phyloP scores from a whole-genome alignment of 805 yeast genomes.

The Schwanniomyces yamadae region DNA sequence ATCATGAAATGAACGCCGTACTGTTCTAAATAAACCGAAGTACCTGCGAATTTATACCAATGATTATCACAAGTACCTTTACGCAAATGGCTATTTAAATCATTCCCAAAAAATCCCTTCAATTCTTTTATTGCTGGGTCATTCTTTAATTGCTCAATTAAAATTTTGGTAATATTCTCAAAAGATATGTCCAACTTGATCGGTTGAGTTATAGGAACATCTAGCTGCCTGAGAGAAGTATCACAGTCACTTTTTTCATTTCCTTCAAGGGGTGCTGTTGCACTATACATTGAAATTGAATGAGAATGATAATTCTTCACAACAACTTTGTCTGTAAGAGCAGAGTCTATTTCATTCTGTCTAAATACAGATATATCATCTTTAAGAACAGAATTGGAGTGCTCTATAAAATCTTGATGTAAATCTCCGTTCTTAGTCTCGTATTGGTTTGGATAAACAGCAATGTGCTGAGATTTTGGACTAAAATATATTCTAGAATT shows the following conservation, averaged over 20 bases:
- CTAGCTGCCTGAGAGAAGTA: background rate
- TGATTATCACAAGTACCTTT: constrained; percentile 12
- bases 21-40: constrained; percentile 32
- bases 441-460: too few relatives aligned
- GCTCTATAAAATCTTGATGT: too few relatives aligned
- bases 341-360: background rate
- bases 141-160: constrained; percentile 7
- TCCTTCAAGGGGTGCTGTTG: background rate
- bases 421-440: too few relatives aligned
- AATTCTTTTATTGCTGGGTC: constrained; percentile 10
- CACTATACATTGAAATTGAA: constrained; percentile 3
- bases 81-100: constrained; percentile 10
- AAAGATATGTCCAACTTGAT: constrained; percentile 4
- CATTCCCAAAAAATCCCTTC: constrained; percentile 5
- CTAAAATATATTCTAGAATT: too few relatives aligned
- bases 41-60: constrained; percentile 34
- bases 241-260: background rate
- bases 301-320: constrained; percentile 2
- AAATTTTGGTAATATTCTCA: constrained; percentile 1
- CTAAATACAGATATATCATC: background rate
- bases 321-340: background rate
- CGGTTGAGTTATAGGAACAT: constrained; percentile 4
- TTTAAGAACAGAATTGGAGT: too few relatives aligned
- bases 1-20: constrained; percentile 32
- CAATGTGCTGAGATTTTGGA: too few relatives aligned